Conservation (phyloP, 2,329 filamentous ascomycete genomes). For the Epichloe gansuensis region DNA sequence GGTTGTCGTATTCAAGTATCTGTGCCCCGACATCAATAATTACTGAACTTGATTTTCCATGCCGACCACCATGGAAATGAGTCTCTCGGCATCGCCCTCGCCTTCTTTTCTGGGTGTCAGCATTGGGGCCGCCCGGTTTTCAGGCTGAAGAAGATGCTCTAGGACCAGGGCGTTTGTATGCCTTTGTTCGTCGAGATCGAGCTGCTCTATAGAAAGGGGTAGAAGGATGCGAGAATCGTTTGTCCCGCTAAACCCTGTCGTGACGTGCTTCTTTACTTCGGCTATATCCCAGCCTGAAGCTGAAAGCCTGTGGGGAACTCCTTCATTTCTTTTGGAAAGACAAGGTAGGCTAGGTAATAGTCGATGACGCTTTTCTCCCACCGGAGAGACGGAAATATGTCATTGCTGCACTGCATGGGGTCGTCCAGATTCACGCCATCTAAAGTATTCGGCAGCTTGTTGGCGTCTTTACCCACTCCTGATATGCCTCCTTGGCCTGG, state of each 20-base stretch:
- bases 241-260: conserved; percentile 59
- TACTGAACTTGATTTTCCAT: conserved; percentile 34
- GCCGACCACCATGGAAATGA: conserved; percentile 30
- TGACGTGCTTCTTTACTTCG: conserved; percentile 30
- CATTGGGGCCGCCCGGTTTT: conserved; percentile 29
- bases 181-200: conserved; percentile 39
- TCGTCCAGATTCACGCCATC: conserved; percentile 49
- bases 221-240: conserved; percentile 50
- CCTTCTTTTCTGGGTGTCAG: not conserved
- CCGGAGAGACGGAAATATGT: conserved; percentile 41
- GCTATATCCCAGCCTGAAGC: conserved; percentile 58
- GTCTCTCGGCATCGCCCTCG: conserved; percentile 17
- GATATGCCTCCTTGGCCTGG: conserved; percentile 38
- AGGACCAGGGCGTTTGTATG: conserved; percentile 60
- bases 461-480: conserved; percentile 31
- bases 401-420: conserved; percentile 27
- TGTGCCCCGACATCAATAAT: conserved; percentile 62
- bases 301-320: conserved; percentile 53
- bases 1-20: conserved; percentile 51
- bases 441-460: conserved; percentile 23
- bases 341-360: conserved; percentile 46
- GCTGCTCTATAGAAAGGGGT: conserved; percentile 42
- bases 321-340: conserved; percentile 50
- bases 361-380: conserved; percentile 44
- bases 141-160: conserved; percentile 39